Evolutionary conservation across 192 early-diverging fungal genomes (phyloP), one percentile per base, ranked within the genome.

Genomic region (Coemansia sp.): DNA sequence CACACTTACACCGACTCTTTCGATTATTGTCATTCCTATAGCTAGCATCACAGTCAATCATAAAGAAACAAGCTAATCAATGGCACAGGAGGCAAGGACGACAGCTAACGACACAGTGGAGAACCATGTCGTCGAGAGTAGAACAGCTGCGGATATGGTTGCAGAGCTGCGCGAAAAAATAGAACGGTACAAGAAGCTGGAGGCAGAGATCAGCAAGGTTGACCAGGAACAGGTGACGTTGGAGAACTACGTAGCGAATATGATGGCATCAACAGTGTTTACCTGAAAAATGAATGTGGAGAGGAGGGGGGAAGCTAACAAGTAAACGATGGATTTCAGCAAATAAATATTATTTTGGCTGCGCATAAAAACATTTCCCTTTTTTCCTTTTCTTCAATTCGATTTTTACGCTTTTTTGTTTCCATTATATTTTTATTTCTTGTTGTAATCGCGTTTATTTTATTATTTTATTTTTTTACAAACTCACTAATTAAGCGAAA

Each of bases 221-320:
- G 52, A 48, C 1, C 80, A 83, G 23, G 75, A 83, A 39, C 71
- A 73, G n/a, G 59, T 26, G 5, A 76, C 65, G 36, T 65, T 81
- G 33, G 78, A 76, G 55, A 76, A 69, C 67, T 81, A 81, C n/a
- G 78, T 81, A n/a, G 67, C 71, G 9, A 81, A 76, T 41, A 41
- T 81, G 67, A 81, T 81, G 78, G 70, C 75, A 21, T 81, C 78
- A 8, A 67, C 66, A 36, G 78, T 81, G 8, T 81, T 81, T 52
- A 76, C 71, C 16, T 81, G 41, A 59, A 36, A 56, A 16, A 52
- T n/a, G n/a, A n/a, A n/a, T n/a, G n/a, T n/a, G n/a, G n/a, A n/a
- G n/a, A n/a, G n/a, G n/a, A n/a, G n/a, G n/a, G n/a, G n/a, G n/a
- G n/a, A n/a, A n/a, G n/a, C n/a, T n/a, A n/a, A n/a, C n/a, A n/a